Evolutionary conservation across 23 red algal genomes (phyloP).

Genomic region (Gracilariopsis chorda): DNA sequence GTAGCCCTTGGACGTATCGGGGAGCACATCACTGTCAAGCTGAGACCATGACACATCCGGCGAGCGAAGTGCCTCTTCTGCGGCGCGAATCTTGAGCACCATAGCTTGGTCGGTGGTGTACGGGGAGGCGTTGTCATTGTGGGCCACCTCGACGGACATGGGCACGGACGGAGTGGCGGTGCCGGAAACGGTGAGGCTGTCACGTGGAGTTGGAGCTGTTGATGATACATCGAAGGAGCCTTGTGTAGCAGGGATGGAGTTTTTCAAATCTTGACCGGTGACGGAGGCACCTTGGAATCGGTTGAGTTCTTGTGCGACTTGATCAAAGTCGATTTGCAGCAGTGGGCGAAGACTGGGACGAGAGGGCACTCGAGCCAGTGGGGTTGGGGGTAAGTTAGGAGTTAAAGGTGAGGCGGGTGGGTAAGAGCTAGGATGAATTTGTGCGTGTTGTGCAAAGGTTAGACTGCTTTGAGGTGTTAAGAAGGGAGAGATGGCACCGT

Average conservation of each 20-base stretch:
- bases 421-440: neutral
- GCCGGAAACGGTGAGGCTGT: neutral
- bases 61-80: neutral
- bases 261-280: neutral
- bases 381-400: neutral
- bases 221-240: neutral
- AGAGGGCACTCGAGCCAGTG: neutral
- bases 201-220: neutral
- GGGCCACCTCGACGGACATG: neutral
- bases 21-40: neutral
- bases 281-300: neutral
- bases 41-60: neutral
- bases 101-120: neutral
- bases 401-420: neutral
- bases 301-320: neutral
- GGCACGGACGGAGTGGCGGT: constrained; percentile 7
- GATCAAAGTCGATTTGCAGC: neutral
- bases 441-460: neutral
- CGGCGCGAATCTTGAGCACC: neutral
- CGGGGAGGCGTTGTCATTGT: neutral
- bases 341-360: neutral
- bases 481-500: constrained; percentile 12
- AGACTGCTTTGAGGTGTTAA: neutral
- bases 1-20: constrained; percentile 10
- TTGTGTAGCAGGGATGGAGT: neutral